These are phyloP conservation scores for Pisolithus orientalis DNA, from an alignment of 768 basidiomycete genomes.

Conservation along the genomic window DNA sequence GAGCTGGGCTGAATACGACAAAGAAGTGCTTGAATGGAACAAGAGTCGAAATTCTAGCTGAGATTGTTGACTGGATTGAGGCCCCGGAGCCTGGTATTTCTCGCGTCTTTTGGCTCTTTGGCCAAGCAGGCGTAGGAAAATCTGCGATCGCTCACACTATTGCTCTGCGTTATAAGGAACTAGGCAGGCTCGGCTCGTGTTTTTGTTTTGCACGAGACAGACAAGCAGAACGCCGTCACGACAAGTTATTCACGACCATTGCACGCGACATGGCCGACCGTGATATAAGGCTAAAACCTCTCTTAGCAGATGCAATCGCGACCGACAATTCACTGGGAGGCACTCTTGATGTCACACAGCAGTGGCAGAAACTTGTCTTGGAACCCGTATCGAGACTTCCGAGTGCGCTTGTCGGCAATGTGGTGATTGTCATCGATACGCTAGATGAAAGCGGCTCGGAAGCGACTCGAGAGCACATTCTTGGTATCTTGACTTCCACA, in stretches of 20 bases:
- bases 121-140: neutral
- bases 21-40: constrained; percentile 1
- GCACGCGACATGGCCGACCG: constrained; percentile 12
- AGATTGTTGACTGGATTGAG: constrained; percentile 10
- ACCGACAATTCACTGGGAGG: neutral
- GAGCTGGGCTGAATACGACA: neutral
- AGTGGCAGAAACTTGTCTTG: neutral
- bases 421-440: neutral
- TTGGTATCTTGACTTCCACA: neutral
- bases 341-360: neutral
- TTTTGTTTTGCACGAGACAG: constrained; percentile 11
- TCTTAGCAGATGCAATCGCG: neutral
- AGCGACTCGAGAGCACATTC: neutral
- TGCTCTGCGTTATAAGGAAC: constrained; percentile 3
- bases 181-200: constrained; percentile 12
- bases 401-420: neutral
- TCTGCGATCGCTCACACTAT: constrained; percentile 6
- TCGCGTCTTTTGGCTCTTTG: neutral
- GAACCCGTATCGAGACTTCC: neutral
- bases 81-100: neutral
- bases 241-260: constrained; percentile 3
- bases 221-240: neutral
- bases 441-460: neutral
- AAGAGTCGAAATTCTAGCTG: constrained; percentile 2
- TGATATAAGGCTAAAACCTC: constrained; percentile 1